Evolutionary conservation across 2,329 filamentous ascomycete genomes (phyloP), one percentile per base, ranked within the genome.

Genomic region (Chaetomium strumarium): DNA sequence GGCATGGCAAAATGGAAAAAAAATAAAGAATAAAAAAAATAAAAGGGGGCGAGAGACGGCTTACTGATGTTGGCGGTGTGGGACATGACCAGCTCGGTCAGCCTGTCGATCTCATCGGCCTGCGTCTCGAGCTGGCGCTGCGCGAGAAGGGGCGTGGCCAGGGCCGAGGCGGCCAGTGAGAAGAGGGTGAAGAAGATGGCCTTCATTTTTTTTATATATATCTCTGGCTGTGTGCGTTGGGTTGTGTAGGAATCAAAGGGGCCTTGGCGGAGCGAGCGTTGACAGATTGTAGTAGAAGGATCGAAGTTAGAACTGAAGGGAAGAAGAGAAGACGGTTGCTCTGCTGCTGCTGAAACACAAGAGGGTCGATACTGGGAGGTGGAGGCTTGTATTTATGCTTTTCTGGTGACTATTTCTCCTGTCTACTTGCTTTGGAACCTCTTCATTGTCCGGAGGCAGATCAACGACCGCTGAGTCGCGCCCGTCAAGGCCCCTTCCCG

Each of bases 21-120:
- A 17, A 36, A 33, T 6, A 17, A 34, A 12, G 12, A 34, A 14
- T 8, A n/a, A 8, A 16, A 4, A 19, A 10, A 19, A 38, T 11
- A 38, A 9, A 31, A n/a, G 24, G 48, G 33, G 24, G 9, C 29
- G 29, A 10, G 17, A 14, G 10, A 36, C 17, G 37, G 14, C 61
- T 43, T 61, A 64, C 62, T 64, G 58, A 64, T 64, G 50, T 55
- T 60, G 47, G 60, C 53, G n/a, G 63, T 64, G 56, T 64, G 61
- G 10, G 45, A 53, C 50, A 55, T 55, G 52, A 64, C 51, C 10
- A 56, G 44, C 34, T 54, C 33, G 31, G 55, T 56, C 8, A 64
- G 54, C 36, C 57, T 58, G 50, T 62, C 59, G 43, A 64, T 48
- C 51, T 57, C 52, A 37, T 55, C 48, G 34, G 48, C 57, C 58